Percentiles rank a stretch among this genome's conserved stretches.
Conservation (phyloP, 805 yeast genomes). For the Maudiozyma turicensis region DNA sequence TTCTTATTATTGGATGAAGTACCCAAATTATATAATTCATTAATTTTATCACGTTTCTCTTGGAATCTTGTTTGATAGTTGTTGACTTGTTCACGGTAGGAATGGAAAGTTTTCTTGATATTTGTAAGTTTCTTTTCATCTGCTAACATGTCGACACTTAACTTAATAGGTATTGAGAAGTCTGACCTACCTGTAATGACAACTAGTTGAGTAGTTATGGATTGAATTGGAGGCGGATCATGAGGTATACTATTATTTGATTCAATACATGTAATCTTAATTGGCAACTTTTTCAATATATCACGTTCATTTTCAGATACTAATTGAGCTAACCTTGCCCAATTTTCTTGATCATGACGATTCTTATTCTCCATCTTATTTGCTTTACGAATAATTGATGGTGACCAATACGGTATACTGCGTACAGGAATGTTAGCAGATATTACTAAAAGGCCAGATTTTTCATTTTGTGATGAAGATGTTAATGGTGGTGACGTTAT, state of each 20-base stretch:
- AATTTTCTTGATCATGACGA: conserved; percentile 29
- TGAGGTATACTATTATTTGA: conserved; percentile 24
- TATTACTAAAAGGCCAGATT: conserved; percentile 26
- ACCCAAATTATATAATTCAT: conserved; percentile 19
- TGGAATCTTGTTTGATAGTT: conserved; percentile 14
- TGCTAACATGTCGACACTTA: conserved; percentile 28
- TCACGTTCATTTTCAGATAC: conserved; percentile 25
- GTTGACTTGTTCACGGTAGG: conserved; percentile 7
- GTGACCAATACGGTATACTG: conserved; percentile 32
- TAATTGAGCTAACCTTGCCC: conserved; percentile 20
- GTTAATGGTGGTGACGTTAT: neutral
- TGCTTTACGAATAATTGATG: conserved; percentile 30
- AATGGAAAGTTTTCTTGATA: conserved; percentile 19
- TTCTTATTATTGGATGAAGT: conserved; percentile 12
- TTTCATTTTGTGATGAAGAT: conserved; percentile 4
- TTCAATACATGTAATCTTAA: conserved; percentile 27
- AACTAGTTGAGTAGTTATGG: conserved; percentile 25
- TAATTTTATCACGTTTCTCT: conserved; percentile 14
- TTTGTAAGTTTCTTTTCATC: conserved; percentile 16
- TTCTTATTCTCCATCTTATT: conserved; percentile 29
- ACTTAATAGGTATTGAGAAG: conserved; percentile 33
- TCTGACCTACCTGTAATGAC: conserved; percentile 30
- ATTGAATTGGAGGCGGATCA: conserved; percentile 26
- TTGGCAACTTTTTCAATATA: conserved; percentile 19
- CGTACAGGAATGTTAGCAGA: conserved; percentile 27